These are phyloP conservation scores for Talaromyces sp. DNA, from an alignment of 2,329 filamentous ascomycete species.

Conservation along the genomic window DNA sequence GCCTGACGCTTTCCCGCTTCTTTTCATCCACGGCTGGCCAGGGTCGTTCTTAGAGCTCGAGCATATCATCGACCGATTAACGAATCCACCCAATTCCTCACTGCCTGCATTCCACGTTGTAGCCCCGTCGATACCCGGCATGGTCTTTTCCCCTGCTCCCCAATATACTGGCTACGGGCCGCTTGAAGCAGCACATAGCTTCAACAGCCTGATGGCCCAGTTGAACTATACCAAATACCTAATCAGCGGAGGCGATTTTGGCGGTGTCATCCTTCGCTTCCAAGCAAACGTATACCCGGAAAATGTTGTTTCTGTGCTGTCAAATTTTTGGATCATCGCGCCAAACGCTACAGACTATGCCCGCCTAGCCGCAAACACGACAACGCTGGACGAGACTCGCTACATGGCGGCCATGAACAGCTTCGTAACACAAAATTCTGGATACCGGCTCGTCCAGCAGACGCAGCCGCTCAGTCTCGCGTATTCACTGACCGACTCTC, in stretches of 20 bases:
- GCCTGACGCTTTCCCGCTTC: slow-evolving; percentile 28
- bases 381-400: neutral
- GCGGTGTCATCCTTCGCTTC: neutral
- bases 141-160: slow-evolving; percentile 9
- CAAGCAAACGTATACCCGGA: neutral
- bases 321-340: neutral
- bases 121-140: slow-evolving; percentile 23
- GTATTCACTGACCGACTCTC: neutral
- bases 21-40: slow-evolving; percentile 34
- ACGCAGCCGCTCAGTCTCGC: neutral
- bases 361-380: neutral
- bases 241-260: neutral
- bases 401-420: neutral
- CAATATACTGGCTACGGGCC: neutral
- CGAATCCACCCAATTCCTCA: slow-evolving; percentile 12
- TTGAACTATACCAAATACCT: neutral
- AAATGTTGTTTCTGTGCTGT: neutral
- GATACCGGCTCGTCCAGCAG: neutral
- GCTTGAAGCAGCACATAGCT: neutral
- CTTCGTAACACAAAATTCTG: neutral
- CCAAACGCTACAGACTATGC: too few species aligned
- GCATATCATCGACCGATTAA: slow-evolving; percentile 22
- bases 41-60: slow-evolving; percentile 30
- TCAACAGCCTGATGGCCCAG: neutral
- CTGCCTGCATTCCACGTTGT: slow-evolving; percentile 23